phyloP scores from a whole-genome alignment of 441 rosid species.

The Macaranga tanarius region DNA sequence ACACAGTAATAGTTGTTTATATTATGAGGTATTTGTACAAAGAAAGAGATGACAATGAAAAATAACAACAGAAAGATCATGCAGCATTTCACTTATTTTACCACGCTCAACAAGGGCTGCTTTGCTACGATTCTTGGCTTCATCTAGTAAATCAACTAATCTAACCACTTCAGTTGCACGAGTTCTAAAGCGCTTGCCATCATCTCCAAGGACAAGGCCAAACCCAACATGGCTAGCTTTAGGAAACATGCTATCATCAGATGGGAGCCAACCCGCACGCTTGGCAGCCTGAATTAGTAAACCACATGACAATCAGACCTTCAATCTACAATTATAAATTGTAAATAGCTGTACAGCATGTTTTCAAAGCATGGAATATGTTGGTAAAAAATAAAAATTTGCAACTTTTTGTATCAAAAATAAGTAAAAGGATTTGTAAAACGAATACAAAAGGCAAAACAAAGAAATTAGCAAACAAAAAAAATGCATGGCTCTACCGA shows the following conservation, averaged over 20 bases:
- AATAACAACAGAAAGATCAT: constrained; percentile 9
- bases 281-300: constrained; percentile 67
- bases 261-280: constrained; percentile 82
- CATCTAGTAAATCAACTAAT: constrained; percentile 90
- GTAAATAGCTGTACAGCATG: background rate
- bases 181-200: constrained; percentile 88
- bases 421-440: background rate
- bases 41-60: background rate
- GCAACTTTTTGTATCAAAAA: background rate
- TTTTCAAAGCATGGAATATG: background rate
- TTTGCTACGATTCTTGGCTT: constrained; percentile 82
- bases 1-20: constrained; percentile 11
- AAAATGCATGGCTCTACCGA: constrained; percentile 7
- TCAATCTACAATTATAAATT: constrained; percentile 7
- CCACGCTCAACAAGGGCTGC: constrained; percentile 74
- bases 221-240: constrained; percentile 79
- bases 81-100: constrained; percentile 32
- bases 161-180: constrained; percentile 82
- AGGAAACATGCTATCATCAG: constrained; percentile 48
- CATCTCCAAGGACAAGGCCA: constrained; percentile 91
- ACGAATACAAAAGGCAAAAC: background rate
- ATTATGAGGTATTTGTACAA: constrained; percentile 4
- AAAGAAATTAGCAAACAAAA: background rate
- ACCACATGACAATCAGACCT: constrained; percentile 18
- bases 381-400: background rate